These are phyloP conservation scores for Hawksworthiomyces lignivorus DNA, from an alignment of 2,329 filamentous ascomycete genomes.

Conservation along the genomic window DNA sequence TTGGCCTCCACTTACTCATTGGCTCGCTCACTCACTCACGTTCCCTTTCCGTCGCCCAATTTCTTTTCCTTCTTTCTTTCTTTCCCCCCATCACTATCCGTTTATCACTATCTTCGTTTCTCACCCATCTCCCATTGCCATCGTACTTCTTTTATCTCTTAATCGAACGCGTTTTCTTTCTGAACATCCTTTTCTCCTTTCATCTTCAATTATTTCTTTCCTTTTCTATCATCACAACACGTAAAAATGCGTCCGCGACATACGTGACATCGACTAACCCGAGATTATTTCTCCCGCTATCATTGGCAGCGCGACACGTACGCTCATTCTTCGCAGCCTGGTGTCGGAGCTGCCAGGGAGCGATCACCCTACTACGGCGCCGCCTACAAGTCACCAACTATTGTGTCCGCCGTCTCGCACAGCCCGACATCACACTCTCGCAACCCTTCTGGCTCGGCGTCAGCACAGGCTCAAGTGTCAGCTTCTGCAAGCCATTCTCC, in stretches of 20 bases:
- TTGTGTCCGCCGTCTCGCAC: constrained; percentile 36
- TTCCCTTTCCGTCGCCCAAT: constrained; percentile 12
- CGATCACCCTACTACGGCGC: constrained; percentile 39
- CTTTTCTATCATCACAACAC: constrained; percentile 13
- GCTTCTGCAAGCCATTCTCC: constrained; percentile 37
- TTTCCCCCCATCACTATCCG: constrained; percentile 6
- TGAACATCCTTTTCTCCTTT: background rate
- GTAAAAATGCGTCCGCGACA: constrained; percentile 4
- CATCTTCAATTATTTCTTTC: background rate
- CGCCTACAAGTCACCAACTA: constrained; percentile 40
- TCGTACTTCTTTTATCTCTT: background rate
- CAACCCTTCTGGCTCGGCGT: constrained; percentile 17
- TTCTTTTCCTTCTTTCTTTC: constrained; percentile 12
- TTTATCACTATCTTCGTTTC: constrained; percentile 6
- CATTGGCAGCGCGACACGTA: constrained; percentile 44
- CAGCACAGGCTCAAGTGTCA: constrained; percentile 5
- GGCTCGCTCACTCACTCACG: constrained; percentile 8
- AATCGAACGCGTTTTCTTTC: constrained; percentile 6
- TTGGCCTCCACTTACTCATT: constrained; percentile 10
- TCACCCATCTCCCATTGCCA: constrained; percentile 10
- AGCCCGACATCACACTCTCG: constrained; percentile 43
- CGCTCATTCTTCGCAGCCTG: constrained; percentile 33
- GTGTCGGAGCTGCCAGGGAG: constrained; percentile 30
- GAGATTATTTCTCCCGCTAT: constrained; percentile 10
- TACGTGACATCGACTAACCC: constrained; percentile 8